Evolutionary conservation across 768 basidiomycete genomes (phyloP).

Genomic region (Termitomyces sp.): DNA sequence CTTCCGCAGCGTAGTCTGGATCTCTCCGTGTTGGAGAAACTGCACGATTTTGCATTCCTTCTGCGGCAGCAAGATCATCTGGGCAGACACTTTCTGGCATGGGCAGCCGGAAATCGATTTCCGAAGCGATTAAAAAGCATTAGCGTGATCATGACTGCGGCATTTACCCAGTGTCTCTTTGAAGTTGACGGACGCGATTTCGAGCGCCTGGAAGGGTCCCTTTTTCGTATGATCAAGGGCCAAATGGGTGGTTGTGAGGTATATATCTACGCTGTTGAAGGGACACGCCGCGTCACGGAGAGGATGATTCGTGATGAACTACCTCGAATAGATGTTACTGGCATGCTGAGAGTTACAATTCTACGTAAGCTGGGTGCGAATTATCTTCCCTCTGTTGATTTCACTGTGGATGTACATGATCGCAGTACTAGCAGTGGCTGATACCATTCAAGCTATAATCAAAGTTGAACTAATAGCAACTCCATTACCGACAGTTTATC

Average conservation of each 20-base stretch:
- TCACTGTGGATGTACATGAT: not conserved
- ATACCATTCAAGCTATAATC: not conserved
- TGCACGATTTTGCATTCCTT: not conserved
- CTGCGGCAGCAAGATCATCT: not conserved
- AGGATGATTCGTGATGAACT: not conserved
- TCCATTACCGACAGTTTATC: too few relatives aligned
- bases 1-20: not conserved
- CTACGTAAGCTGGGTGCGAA: not conserved
- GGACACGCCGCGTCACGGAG: not conserved
- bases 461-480: too few relatives aligned
- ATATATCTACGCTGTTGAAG: constrained; percentile 1
- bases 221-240: not conserved
- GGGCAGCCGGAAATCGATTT: not conserved
- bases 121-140: not conserved
- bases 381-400: constrained; percentile 1
- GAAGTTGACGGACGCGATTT: not conserved
- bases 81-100: not conserved
- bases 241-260: not conserved
- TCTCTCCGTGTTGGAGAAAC: not conserved
- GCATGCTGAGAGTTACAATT: not conserved
- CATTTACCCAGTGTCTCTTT: not conserved
- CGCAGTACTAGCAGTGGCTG: not conserved
- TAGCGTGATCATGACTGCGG: not conserved
- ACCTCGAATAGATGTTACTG: not conserved
- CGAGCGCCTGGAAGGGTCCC: not conserved